phyloP scores from a whole-genome alignment of 768 basidiomycete genomes.

The Tricholoma terreum region DNA sequence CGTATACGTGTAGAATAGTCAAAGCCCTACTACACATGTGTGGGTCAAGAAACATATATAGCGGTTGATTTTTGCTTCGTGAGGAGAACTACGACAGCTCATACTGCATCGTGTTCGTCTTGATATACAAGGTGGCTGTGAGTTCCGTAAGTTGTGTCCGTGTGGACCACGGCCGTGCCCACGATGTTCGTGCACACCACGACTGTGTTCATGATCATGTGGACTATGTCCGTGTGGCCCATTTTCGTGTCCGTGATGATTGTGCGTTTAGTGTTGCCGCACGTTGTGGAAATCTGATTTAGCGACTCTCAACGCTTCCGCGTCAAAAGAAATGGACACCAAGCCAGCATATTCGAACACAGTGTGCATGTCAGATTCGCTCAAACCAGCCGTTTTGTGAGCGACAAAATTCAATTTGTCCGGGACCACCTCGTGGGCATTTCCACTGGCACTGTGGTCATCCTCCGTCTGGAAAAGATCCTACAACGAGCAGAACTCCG shows the following conservation, averaged over 20 bases:
- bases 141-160: no score
- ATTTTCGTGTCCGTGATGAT: not conserved
- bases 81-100: no score
- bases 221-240: not conserved
- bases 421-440: not conserved
- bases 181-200: constrained; percentile 5
- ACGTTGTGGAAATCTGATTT: constrained; percentile 5
- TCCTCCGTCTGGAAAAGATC: constrained; percentile 29
- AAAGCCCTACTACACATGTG: no score
- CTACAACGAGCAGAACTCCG: constrained; percentile 57
- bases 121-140: no score
- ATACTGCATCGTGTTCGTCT: constrained; percentile 1
- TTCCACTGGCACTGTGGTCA: constrained; percentile 6
- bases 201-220: not conserved
- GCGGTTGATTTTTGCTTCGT: no score
- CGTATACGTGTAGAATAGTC: no score
- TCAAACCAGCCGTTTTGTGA: constrained; percentile 54
- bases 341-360: constrained; percentile 57
- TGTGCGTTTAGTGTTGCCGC: not conserved
- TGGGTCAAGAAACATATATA: no score
- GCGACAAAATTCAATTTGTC: constrained; percentile 31
- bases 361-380: constrained; percentile 42
- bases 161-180: no score
- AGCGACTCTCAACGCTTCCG: not conserved
- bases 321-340: constrained; percentile 37